phyloP scores from a whole-genome alignment of 768 basidiomycete genomes.

The Trametes villosa region DNA sequence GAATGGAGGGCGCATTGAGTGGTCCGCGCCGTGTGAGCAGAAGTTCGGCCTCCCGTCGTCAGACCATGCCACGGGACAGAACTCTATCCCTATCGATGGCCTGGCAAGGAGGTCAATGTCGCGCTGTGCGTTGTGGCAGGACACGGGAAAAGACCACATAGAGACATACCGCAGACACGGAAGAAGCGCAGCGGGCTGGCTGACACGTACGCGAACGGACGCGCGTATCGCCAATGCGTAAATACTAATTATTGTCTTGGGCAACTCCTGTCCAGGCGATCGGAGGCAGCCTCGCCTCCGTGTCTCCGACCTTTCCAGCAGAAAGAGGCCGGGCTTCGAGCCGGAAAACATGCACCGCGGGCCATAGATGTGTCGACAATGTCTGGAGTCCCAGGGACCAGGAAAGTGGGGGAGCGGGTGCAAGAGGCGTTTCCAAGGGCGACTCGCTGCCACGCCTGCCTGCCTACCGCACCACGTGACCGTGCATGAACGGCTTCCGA shows the following conservation, averaged over 20 bases:
- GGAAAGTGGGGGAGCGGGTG: neutral
- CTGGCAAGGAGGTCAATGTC: conserved; percentile 13
- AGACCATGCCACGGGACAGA: conserved; percentile 18
- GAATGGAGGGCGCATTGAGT: conserved; percentile 14
- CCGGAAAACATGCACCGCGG: neutral
- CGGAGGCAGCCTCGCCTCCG: conserved; percentile 13
- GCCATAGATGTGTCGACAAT: neutral
- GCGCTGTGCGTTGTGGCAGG: conserved; percentile 2
- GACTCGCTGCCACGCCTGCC: neutral
- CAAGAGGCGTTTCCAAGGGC: conserved; percentile 12
- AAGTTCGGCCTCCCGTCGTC: conserved; percentile 1
- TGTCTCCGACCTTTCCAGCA: conserved; percentile 5
- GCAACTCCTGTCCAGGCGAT: conserved; percentile 17
- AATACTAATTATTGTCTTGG: conserved; percentile 20
- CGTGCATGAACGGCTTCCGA: neutral
- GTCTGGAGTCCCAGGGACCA: neutral
- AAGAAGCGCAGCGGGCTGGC: conserved; percentile 1
- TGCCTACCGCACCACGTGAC: conserved; percentile 4
- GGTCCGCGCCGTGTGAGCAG: conserved; percentile 15
- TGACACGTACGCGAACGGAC: neutral
- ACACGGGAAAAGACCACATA: conserved; percentile 7
- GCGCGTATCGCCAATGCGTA: conserved; percentile 15
- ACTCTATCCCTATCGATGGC: conserved; percentile 22
- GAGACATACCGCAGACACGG: neutral
- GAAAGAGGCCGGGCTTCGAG: conserved; percentile 2